These are phyloP conservation scores for Mycena filopes DNA, from an alignment of 768 basidiomycete genomes.

Conservation along the genomic window DNA sequence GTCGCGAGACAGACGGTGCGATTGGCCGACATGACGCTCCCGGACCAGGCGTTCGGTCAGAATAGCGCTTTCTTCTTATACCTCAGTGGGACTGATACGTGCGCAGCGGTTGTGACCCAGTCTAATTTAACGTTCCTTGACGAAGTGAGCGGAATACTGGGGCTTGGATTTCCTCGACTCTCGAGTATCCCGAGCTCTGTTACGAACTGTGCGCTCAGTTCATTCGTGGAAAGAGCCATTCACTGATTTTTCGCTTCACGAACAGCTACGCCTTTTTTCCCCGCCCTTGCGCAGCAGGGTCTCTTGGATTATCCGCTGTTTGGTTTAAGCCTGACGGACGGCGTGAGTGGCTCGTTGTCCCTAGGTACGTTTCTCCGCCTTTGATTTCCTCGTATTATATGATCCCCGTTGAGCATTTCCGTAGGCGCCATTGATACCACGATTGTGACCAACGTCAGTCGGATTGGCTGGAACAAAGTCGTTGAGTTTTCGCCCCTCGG, in stretches of 20 bases:
- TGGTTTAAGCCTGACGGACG: slow-evolving; percentile 71
- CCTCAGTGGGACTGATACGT: slow-evolving; percentile 1
- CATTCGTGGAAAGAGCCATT: background rate
- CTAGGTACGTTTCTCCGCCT: slow-evolving; percentile 57
- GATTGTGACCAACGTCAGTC: slow-evolving; percentile 67
- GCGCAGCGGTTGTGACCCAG: slow-evolving; percentile 65
- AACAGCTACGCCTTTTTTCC: slow-evolving; percentile 77
- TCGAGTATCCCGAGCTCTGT: slow-evolving; percentile 63
- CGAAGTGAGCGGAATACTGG: slow-evolving; percentile 76
- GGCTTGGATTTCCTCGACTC: slow-evolving; percentile 80
- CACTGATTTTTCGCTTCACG: background rate
- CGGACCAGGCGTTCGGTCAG: slow-evolving; percentile 76
- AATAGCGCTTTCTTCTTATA: slow-evolving; percentile 5
- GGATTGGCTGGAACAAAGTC: slow-evolving; percentile 80
- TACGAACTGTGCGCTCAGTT: slow-evolving; percentile 58
- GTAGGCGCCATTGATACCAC: slow-evolving; percentile 81
- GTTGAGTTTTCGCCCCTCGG: slow-evolving; percentile 77
- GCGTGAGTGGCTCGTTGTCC: slow-evolving; percentile 69
- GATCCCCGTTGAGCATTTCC: slow-evolving; percentile 8
- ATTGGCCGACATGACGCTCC: slow-evolving; percentile 67
- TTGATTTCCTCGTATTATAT: background rate
- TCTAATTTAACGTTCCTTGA: slow-evolving; percentile 73
- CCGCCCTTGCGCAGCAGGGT: slow-evolving; percentile 69
- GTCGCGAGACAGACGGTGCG: slow-evolving; percentile 73
- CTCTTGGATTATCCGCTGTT: slow-evolving; percentile 80